These are phyloP conservation scores for Nicotiana otophora DNA, from an alignment of 257 asterid species.

Conservation along the genomic window DNA sequence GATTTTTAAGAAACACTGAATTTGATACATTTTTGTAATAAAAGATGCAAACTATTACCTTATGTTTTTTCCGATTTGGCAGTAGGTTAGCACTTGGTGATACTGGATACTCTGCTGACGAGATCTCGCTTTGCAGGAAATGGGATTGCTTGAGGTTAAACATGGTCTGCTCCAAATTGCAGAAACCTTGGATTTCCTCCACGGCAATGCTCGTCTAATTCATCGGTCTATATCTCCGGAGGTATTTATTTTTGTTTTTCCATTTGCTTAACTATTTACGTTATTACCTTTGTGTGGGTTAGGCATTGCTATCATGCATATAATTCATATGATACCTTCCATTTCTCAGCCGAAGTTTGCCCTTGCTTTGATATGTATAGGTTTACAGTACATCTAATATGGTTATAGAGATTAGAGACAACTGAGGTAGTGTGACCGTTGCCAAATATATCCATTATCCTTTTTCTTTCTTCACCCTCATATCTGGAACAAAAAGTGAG, in stretches of 20 bases:
- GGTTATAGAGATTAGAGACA: not conserved
- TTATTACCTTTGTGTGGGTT: not conserved
- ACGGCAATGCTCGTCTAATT: slow-evolving; percentile 85
- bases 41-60: not conserved
- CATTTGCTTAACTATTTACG: not conserved
- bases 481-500: not conserved
- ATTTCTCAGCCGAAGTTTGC: not conserved
- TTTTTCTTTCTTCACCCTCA: not conserved
- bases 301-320: not conserved
- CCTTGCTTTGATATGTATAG: not conserved
- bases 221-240: slow-evolving; percentile 92
- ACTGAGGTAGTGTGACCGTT: not conserved
- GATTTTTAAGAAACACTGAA: not conserved
- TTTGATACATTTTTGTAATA: not conserved
- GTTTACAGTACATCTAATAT: not conserved
- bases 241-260: slow-evolving; percentile 35
- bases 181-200: slow-evolving; percentile 94
- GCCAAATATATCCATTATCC: not conserved
- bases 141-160: slow-evolving; percentile 95
- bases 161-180: slow-evolving; percentile 96
- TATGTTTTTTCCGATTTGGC: not conserved
- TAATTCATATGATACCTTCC: not conserved
- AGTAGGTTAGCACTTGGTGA: not conserved
- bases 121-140: slow-evolving; percentile 52
- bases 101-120: slow-evolving; percentile 2